Evolutionary conservation across 148 eudicot species (phyloP).

Genomic region (Mesembryanthemum crystallinum): DNA sequence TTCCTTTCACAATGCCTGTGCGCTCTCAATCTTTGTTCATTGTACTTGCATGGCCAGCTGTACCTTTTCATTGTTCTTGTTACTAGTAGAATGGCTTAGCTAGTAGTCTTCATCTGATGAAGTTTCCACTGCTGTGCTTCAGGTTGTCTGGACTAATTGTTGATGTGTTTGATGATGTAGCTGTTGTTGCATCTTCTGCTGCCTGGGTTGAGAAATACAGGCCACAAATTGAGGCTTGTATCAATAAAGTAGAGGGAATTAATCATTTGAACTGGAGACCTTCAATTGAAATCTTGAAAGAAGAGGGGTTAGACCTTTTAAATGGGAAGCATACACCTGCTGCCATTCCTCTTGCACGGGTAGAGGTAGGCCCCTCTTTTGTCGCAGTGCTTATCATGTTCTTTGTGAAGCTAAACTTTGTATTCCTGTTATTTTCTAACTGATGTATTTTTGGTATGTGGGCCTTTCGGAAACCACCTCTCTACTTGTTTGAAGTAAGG

Average conservation of each 20-base stretch:
- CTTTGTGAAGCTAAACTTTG: neutral
- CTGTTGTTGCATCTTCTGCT: conserved; percentile 95
- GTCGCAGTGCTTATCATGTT: neutral
- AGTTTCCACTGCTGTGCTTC: conserved; percentile 27
- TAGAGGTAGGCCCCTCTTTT: conserved; percentile 48
- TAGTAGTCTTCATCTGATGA: conserved; percentile 18
- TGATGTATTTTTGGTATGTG: neutral
- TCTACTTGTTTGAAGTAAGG: no score
- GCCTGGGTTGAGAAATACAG: conserved; percentile 95
- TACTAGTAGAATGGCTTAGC: neutral
- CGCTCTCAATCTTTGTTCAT: neutral
- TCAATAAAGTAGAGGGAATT: conserved; percentile 45
- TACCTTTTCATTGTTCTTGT: neutral
- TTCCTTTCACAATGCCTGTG: neutral
- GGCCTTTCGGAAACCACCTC: no score
- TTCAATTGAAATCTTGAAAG: conserved; percentile 74
- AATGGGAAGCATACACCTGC: conserved; percentile 30
- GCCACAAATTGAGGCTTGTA: conserved; percentile 54
- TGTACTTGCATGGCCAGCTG: neutral
- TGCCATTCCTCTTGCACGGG: conserved; percentile 35
- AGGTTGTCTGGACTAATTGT: conserved; percentile 95
- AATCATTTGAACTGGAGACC: conserved; percentile 76
- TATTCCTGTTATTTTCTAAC: neutral
- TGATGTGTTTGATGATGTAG: conserved; percentile 87
- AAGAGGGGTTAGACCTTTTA: conserved; percentile 71